phyloP scores from a whole-genome alignment of 352 stramenopile genomes.

The Elongisporangium senticosum region DNA sequence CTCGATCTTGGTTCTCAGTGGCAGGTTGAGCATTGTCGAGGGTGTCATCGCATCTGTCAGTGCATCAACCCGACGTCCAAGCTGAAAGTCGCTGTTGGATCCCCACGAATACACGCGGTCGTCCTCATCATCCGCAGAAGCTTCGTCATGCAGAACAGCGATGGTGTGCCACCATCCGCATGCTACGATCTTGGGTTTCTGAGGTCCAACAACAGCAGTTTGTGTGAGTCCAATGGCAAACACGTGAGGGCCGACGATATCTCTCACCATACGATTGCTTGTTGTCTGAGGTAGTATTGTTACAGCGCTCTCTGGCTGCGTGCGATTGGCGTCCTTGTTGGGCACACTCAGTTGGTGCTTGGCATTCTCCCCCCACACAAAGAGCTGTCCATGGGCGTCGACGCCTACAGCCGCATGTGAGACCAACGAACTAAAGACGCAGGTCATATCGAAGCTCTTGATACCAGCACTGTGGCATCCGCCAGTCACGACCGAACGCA shows the following conservation, averaged over 20 bases:
- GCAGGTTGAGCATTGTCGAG: constrained; percentile 2
- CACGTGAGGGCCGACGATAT: not conserved
- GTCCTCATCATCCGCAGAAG: not conserved
- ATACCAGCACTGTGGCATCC: constrained; percentile 72
- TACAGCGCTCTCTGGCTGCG: not conserved
- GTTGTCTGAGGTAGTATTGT: not conserved
- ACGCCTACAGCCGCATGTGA: constrained; percentile 15
- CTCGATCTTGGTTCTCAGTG: not conserved
- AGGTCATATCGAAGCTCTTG: not conserved
- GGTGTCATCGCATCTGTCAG: not conserved
- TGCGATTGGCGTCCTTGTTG: not conserved
- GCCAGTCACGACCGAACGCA: constrained; percentile 39
- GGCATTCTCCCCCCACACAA: constrained; percentile 67
- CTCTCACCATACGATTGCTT: not conserved
- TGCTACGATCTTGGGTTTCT: constrained; percentile 34
- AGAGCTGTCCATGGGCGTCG: constrained; percentile 26
- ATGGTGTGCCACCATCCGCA: constrained; percentile 76
- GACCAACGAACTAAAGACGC: not conserved
- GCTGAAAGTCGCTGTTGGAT: constrained; percentile 37
- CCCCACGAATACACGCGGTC: constrained; percentile 52
- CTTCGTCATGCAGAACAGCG: constrained; percentile 16
- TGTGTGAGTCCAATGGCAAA: not conserved
- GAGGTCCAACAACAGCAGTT: not conserved
- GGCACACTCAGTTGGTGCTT: constrained; percentile 34
- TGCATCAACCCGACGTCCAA: constrained; percentile 24